These are phyloP conservation scores for Zymoseptoria passerinii DNA, from an alignment of 2,329 filamentous ascomycete species.

Conservation along the genomic window DNA sequence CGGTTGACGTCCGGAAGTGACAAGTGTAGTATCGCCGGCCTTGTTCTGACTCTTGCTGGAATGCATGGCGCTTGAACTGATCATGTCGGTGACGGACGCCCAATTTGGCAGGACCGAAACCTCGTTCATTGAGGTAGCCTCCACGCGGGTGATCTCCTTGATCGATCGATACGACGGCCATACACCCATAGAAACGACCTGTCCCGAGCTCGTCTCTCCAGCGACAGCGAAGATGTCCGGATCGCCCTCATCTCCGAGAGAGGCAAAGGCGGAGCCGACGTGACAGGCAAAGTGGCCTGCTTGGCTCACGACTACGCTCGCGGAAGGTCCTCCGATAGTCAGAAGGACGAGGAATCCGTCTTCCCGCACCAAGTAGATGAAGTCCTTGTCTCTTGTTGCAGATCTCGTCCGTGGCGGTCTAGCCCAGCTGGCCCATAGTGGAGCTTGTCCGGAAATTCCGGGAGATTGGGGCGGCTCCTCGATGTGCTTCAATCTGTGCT, in stretches of 20 bases:
- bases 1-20: slow-evolving; percentile 37
- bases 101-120: slow-evolving; percentile 57
- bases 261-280: slow-evolving; percentile 74
- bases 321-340: slow-evolving; percentile 45
- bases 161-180: slow-evolving; percentile 20
- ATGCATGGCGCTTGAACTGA: slow-evolving; percentile 24
- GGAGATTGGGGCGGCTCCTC: slow-evolving; percentile 10
- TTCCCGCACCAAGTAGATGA: slow-evolving; percentile 78
- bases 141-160: slow-evolving; percentile 43
- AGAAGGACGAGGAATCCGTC: slow-evolving; percentile 73
- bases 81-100: slow-evolving; percentile 45
- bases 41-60: slow-evolving; percentile 15
- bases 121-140: slow-evolving; percentile 33
- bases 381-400: slow-evolving; percentile 59
- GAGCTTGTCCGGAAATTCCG: slow-evolving; percentile 20
- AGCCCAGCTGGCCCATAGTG: slow-evolving; percentile 72
- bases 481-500: slow-evolving; percentile 1
- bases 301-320: slow-evolving; percentile 41
- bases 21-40: slow-evolving; percentile 25
- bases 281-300: slow-evolving; percentile 63
- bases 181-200: slow-evolving; percentile 22
- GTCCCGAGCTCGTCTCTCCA: slow-evolving; percentile 67
- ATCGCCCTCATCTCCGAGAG: slow-evolving; percentile 50
- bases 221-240: slow-evolving; percentile 74
- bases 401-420: slow-evolving; percentile 60